Evolutionary conservation across 441 rosid species (phyloP).

Genomic region (Syzygium syzygioides): DNA sequence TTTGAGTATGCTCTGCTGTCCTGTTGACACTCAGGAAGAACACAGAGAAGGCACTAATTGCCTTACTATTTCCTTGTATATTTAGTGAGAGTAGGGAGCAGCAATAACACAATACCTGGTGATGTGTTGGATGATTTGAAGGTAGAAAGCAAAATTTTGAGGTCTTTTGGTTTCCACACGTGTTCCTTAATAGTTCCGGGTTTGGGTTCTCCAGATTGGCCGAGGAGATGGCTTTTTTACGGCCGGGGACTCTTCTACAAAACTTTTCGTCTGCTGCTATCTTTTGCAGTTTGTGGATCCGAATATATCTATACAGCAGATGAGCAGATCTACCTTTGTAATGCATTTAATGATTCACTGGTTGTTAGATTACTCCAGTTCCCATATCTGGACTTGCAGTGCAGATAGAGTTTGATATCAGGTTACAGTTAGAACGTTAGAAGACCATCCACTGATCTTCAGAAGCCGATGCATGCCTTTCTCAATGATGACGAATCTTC

Average conservation of each 20-base stretch:
- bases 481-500: background rate
- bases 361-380: background rate
- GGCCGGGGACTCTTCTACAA: background rate
- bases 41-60: slow-evolving; percentile 18
- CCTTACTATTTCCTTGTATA: slow-evolving; percentile 18
- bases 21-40: slow-evolving; percentile 16
- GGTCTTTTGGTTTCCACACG: background rate
- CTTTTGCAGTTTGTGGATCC: background rate
- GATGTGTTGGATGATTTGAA: slow-evolving; percentile 17
- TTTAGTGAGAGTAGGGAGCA: slow-evolving; percentile 23
- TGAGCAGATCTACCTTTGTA: background rate
- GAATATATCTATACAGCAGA: background rate
- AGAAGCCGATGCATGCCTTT: background rate
- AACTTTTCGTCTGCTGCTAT: background rate
- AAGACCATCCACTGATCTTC: background rate
- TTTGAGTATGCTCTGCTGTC: slow-evolving; percentile 26
- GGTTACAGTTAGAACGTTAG: background rate
- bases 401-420: background rate
- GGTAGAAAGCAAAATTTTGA: slow-evolving; percentile 11
- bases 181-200: background rate
- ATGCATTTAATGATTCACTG: background rate
- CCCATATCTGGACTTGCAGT: background rate
- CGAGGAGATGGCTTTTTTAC: background rate
- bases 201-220: background rate
- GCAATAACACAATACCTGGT: slow-evolving; percentile 27